phyloP scores from a whole-genome alignment of 2,329 filamentous ascomycete genomes.

The Lachnellula occidentalis region DNA sequence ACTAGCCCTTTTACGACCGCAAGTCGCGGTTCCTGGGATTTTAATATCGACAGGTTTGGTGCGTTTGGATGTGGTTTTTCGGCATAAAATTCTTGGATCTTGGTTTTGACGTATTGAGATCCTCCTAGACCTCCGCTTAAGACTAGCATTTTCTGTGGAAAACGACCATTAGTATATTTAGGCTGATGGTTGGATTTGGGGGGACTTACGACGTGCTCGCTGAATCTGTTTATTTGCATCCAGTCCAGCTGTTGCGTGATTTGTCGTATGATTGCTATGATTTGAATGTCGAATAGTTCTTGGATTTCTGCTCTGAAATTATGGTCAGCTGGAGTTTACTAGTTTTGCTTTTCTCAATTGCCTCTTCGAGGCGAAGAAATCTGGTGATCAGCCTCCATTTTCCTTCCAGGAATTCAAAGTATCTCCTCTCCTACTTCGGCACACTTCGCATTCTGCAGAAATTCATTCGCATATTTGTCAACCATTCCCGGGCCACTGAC shows the following conservation, averaged over 20 bases:
- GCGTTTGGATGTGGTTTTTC: conserved; percentile 34
- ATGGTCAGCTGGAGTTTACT: background rate
- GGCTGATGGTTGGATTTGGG: no score
- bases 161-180: background rate
- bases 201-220: conserved; percentile 4
- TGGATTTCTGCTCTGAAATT: conserved; percentile 38
- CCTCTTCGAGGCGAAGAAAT: no score
- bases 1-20: conserved; percentile 50
- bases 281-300: conserved; percentile 38
- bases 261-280: conserved; percentile 33
- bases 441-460: no score
- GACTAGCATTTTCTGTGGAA: conserved; percentile 36
- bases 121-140: conserved; percentile 43
- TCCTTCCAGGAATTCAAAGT: no score
- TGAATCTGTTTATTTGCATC: conserved; percentile 4
- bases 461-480: no score
- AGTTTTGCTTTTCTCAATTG: background rate
- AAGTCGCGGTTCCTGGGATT: conserved; percentile 47
- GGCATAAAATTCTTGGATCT: conserved; percentile 35
- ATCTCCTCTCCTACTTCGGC: no score
- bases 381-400: no score
- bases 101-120: conserved; percentile 41
- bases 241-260: conserved; percentile 31
- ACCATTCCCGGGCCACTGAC: no score
- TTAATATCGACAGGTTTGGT: conserved; percentile 35